Evolutionary conservation across 306 rosid species (phyloP), one percentile per base, ranked within the genome.

Genomic region (Oemleria cerasiformis): DNA sequence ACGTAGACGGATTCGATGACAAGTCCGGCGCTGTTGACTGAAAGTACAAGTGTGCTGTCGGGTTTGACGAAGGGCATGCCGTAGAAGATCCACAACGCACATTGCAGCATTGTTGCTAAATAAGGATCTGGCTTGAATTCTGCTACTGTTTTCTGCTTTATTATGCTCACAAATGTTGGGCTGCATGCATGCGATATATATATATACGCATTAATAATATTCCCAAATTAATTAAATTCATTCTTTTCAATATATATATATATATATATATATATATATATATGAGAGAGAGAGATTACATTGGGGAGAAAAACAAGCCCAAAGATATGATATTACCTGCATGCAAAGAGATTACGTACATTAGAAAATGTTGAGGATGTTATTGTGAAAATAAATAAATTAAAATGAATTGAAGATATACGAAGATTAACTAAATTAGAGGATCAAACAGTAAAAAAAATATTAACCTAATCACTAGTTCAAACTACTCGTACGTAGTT

Each of bases 121-220:
- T 95, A 91, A 0, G 96, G 96, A 83, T 91, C 95, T 13, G 97
- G 84, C 80, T 76, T 89, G 86, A 91, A 95, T n/a, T 86, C 91
- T 76, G 80, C 72, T 67, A 85, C 90, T 9, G 95, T 53, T 72
- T 84, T 89, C 34, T 44, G 67, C 75, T 83, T 88, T 1, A 57
- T n/a, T 82, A 95, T 91, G 42, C 63, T 63, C 3, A 68, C 0
- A 55, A 95, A 88, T 25, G 99, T 95, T 3, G 99, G 97, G 30
- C 99, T 91, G 88, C 84, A 75, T 30, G 2, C 2, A 30, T 30
- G 36, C 36, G 3, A 30, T 30, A 30, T 30, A 30, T 30, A 30
- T 30, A 30, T 2, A 2, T 30, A 30, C 0, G 36, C 36, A 30
- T 30, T 30, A 30, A 30, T 30, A 1, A 30, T 30, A 1, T 30